A percentile compares a stretch with the other conserved stretches of the same genome.
These are phyloP conservation scores for Lasiodiplodia sp. DNA, from an alignment of 2,329 filamentous ascomycete species.

Conservation along the genomic window DNA sequence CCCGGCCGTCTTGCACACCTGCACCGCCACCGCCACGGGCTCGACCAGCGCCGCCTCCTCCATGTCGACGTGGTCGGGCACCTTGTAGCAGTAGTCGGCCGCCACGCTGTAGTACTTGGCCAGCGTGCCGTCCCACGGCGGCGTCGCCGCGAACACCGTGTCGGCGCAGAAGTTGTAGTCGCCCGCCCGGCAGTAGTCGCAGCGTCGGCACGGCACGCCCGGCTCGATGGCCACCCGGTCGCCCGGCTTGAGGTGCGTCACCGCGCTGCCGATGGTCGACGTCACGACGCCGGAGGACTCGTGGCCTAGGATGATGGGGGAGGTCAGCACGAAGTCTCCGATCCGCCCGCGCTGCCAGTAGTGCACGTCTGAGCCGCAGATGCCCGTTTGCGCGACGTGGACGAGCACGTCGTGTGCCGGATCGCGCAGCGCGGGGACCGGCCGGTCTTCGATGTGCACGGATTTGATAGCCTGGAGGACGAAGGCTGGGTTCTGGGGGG, in stretches of 20 bases:
- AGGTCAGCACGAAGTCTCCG: conserved; percentile 32
- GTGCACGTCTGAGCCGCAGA: conserved; percentile 33
- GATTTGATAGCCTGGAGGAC: conserved; percentile 56
- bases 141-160: conserved; percentile 34
- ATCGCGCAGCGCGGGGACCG: conserved; percentile 42
- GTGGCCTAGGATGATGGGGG: conserved; percentile 36
- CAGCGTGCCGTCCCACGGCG: conserved; percentile 38
- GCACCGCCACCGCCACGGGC: conserved; percentile 39
- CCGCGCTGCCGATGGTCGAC: conserved; percentile 31
- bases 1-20: conserved; percentile 35
- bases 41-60: conserved; percentile 40
- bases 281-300: conserved; percentile 34
- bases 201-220: conserved; percentile 35
- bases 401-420: conserved; percentile 32
- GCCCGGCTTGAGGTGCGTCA: conserved; percentile 33
- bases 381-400: conserved; percentile 32
- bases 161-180: conserved; percentile 33
- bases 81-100: conserved; percentile 39
- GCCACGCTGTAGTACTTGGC: conserved; percentile 38
- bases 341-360: conserved; percentile 34
- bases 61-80: conserved; percentile 37
- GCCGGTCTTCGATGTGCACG: conserved; percentile 55
- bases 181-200: conserved; percentile 31
- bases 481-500: conserved; percentile 54
- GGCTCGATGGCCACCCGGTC: conserved; percentile 38